Base-by-base conservation (phyloP, 2,329 filamentous ascomycete genomes). In the Tolypocladium sp. region DNA sequence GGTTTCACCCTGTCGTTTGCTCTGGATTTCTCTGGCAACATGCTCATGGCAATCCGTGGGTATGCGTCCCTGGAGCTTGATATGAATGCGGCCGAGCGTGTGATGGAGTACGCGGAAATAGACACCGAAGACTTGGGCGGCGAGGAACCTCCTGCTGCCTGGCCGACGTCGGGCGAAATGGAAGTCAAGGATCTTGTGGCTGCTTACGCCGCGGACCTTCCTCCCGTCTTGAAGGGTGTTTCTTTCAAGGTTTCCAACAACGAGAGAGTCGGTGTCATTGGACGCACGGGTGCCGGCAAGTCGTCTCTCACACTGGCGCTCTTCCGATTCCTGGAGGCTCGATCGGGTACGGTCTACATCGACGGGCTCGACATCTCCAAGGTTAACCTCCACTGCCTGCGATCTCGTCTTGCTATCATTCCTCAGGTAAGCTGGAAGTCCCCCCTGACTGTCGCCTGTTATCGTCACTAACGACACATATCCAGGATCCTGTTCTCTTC, bases 221-320 rank as follows among this genome's bases (percentile, higher is more conserved):
- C 87, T 0, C 82, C 88, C 0, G 87, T 92, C 0, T 76, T 92
- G 2, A 89, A 84, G 69, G 86, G 85, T 0, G 75, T 92, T 22
- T 84, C 78, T 2, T 92, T 93, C 71, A 75, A 73, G 17, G 81
- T 91, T 15, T 78, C 84, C 46, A 79, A 82, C 58, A 88, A 87
- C 63, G 84, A 92, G 72, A 79, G 89, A 17, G 75, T 92, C 20
- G 89, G 89, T n/a, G 85, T 92, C 4, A 85, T 92, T 5, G 90
- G 90, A 13, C 83, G 90, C 20, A 92, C 90, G 0, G 89, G 89
- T 4, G 89, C 89, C 0, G 89, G 89, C 59, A 92, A 92, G 72
- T 90, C 87, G 0, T 89, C 87, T 0, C 73, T 92, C 27, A 91
- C 89, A 0, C 77, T 92, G 1, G 88, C 89, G 0, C 76, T 92